Base-by-base conservation (phyloP, 2,329 filamentous ascomycete genomes). In the Diaporthe sp. region DNA sequence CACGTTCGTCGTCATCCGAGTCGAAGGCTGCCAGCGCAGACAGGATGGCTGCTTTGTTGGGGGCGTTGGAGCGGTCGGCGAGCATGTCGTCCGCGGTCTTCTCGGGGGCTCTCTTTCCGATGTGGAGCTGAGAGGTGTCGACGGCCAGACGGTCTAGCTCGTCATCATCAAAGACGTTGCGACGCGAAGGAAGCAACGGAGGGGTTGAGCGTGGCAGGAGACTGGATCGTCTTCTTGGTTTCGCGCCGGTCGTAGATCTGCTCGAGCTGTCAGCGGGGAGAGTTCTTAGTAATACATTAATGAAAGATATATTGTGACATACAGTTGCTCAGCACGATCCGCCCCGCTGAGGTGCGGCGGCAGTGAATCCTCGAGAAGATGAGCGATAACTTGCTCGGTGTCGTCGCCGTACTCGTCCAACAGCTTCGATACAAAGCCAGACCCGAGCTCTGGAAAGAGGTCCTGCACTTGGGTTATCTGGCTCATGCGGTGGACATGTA, bases 1-100 rank as follows among this genome's bases (percentile, higher is more conserved):
- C 97, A 49, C 95, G 91, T 85, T 99, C 97, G 82, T 99, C 97
- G 79, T 98, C 97, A 80, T 98, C 96, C 0, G 93, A 93, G 85
- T 98, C 96, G 79, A 98, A 98, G 0, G 93, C 90, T 22, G 95
- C 95, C 3, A 98, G 90, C 0, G 96, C 96, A 4, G 96, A 94
- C 34, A 98, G 86, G 79, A 98, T 98, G 15, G 95, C 93, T 0
- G 95, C 94, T 85, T 97, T 98, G 80, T 92, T 92, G 2, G 93
- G 91, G 4, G 92, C 91, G 1, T 86, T 86, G 28, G 90, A 88
- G 70, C 90, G 90, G 81, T 95, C 92, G 65, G 89, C 86, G 10
- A 96, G 89, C 22, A 96, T 85, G 67, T 91, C 89, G 81, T 96
- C 94, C n/a, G 94, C 93, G 3, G 92, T 95, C 75, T 88, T 87